phyloP scores from a whole-genome alignment of 176 grass and related monocot genomes.

The Oryza punctata region DNA sequence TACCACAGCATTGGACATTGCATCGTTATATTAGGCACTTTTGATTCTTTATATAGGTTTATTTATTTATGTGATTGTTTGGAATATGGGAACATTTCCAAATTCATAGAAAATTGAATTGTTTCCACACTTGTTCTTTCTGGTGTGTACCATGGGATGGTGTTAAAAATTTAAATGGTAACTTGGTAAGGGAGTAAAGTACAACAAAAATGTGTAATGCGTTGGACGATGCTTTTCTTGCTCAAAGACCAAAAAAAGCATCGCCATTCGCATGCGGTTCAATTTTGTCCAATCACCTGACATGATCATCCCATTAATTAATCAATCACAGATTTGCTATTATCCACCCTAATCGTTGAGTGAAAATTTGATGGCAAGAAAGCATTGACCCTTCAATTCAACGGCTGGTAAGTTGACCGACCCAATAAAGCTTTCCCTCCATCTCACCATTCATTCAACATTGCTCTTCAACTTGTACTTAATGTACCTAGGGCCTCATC shows the following conservation, averaged over 20 bases:
- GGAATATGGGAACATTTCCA: too few species aligned
- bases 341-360: constrained; percentile 41
- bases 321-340: constrained; percentile 25
- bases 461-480: too few species aligned
- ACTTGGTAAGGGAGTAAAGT: not conserved
- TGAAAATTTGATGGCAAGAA: not conserved
- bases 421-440: too few species aligned
- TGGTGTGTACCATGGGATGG: not conserved
- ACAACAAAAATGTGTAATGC: not conserved
- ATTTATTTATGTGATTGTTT: not conserved
- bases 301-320: not conserved
- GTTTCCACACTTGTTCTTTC: not conserved
- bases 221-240: not conserved
- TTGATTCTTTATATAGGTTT: not conserved
- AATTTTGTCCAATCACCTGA: not conserved
- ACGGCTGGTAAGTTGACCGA: not conserved
- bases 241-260: not conserved
- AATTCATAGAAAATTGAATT: not conserved
- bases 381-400: constrained; percentile 14
- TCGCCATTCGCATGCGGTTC: not conserved
- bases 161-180: not conserved
- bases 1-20: not conserved
- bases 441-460: not conserved
- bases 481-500: too few species aligned
- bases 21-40: not conserved